A percentile compares a stretch with the other conserved stretches of the same genome.
These are phyloP conservation scores for Rhodotorula glutinis DNA, from an alignment of 1,284 basidiomycete genomes.

Conservation along the genomic window DNA sequence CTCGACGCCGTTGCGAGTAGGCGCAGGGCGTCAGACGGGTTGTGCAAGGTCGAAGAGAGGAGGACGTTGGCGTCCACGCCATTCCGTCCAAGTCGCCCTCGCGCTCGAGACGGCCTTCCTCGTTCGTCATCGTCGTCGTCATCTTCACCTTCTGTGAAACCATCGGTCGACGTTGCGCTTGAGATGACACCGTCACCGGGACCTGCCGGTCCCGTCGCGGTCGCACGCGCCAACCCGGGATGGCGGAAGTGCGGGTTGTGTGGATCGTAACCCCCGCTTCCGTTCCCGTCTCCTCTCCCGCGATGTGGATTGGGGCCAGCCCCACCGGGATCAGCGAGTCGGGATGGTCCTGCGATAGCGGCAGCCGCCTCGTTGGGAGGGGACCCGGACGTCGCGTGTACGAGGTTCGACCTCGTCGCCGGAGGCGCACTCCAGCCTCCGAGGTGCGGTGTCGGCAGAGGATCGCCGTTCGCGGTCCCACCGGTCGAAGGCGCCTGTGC, in stretches of 20 bases:
- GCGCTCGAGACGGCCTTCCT: not conserved
- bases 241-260: constrained; percentile 6
- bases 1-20: constrained; percentile 35
- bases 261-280: constrained; percentile 8
- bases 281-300: too few species aligned
- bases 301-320: not conserved
- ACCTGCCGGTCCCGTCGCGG: not conserved
- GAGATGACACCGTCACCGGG: not conserved
- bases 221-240: not conserved
- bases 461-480: not conserved
- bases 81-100: not conserved
- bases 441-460: constrained; percentile 1
- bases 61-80: constrained; percentile 28
- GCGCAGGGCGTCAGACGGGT: constrained; percentile 35
- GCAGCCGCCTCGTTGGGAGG: not conserved
- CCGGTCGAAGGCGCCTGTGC: not conserved
- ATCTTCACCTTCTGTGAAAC: constrained; percentile 5
- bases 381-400: not conserved
- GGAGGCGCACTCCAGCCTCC: constrained; percentile 4
- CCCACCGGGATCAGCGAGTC: not conserved
- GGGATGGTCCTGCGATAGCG: not conserved
- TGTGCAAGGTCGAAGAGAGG: constrained; percentile 35
- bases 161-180: not conserved
- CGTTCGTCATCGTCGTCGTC: constrained; percentile 10
- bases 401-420: not conserved